phyloP scores from a whole-genome alignment of 179 eudicot genomes.

The Actinidia chinensis region DNA sequence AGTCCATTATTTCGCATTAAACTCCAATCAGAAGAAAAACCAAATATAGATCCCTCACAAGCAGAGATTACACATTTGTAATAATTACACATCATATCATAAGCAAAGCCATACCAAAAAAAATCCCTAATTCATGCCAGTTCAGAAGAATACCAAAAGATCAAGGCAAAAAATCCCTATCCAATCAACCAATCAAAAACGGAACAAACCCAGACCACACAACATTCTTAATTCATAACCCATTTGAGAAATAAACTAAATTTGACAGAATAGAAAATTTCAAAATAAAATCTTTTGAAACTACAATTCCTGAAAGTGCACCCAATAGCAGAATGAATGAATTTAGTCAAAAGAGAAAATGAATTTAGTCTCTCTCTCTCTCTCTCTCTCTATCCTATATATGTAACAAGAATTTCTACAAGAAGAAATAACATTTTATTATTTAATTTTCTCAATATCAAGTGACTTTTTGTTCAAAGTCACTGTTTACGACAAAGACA shows the following conservation, averaged over 20 bases:
- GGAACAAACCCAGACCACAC: conserved; percentile 11
- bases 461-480: no score
- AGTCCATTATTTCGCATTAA: background rate
- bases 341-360: conserved; percentile 7
- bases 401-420: no score
- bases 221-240: conserved; percentile 17
- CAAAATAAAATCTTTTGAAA: background rate
- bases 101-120: no score
- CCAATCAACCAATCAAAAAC: no score
- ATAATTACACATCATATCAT: background rate
- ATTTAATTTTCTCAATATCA: no score
- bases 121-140: no score
- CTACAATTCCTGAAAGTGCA: conserved; percentile 12
- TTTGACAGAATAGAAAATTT: conserved; percentile 7
- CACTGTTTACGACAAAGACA: no score
- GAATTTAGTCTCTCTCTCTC: background rate
- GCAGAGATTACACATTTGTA: background rate
- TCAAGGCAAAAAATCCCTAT: no score
- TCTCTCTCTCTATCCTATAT: background rate
- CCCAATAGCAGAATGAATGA: background rate
- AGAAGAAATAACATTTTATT: no score
- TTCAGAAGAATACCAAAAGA: no score
- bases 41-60: background rate
- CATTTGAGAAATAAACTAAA: conserved; percentile 11
- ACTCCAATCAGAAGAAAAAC: background rate